Evolutionary conservation across 345 rosid species (phyloP).

Genomic region (Hibiscus trionum): DNA sequence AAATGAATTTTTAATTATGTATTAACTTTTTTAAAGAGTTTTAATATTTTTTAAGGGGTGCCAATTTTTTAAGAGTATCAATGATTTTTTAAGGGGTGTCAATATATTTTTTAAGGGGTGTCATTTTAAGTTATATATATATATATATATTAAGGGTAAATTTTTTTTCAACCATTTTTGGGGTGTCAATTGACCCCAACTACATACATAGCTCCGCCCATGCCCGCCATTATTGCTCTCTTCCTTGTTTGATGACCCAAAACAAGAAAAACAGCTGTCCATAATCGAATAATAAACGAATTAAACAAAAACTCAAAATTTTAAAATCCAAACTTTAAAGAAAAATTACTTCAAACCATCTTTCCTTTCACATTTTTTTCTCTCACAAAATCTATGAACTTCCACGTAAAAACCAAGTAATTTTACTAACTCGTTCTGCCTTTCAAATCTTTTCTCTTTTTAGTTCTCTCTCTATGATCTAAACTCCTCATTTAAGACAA

Average conservation of each 20-base stretch:
- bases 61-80: too few relatives aligned
- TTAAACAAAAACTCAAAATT: constrained; percentile 14
- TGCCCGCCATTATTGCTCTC: constrained; percentile 20
- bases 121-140: too few relatives aligned
- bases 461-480: constrained; percentile 34
- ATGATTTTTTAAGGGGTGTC: too few relatives aligned
- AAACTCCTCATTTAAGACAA: constrained; percentile 35
- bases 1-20: too few relatives aligned
- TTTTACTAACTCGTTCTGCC: constrained; percentile 17
- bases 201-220: too few relatives aligned
- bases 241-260: constrained; percentile 80
- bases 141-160: too few relatives aligned
- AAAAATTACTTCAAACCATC: constrained; percentile 22
- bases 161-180: too few relatives aligned
- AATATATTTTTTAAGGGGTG: too few relatives aligned
- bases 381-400: constrained; percentile 11
- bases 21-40: too few relatives aligned
- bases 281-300: constrained; percentile 24
- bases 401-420: constrained; percentile 7
- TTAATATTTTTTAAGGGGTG: too few relatives aligned
- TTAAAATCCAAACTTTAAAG: constrained; percentile 20
- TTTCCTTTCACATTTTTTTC: constrained; percentile 12
- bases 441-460: background rate
- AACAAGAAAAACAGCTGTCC: constrained; percentile 96
- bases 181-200: too few relatives aligned